Conservation (phyloP, 1,284 basidiomycete species). For the Sparassis latifolia region DNA sequence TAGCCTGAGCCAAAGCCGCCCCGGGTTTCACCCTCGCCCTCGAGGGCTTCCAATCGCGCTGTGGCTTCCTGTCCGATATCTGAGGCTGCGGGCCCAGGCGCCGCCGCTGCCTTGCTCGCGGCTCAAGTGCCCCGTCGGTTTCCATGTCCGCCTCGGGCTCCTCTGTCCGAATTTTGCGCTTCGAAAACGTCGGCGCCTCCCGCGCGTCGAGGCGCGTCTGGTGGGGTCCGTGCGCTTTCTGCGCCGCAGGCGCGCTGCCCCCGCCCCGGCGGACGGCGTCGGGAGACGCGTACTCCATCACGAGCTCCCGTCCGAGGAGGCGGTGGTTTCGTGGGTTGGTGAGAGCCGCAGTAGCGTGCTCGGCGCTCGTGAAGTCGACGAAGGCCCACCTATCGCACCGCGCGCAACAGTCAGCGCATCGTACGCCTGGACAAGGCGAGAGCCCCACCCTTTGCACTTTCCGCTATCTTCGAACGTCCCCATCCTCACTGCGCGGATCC, state of each 20-base stretch:
- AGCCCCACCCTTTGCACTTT: slow-evolving; percentile 83
- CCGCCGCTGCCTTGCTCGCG: too few species aligned
- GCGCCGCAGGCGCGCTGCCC: slow-evolving; percentile 28
- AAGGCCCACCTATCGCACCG: slow-evolving; percentile 76
- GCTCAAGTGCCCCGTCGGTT: slow-evolving; percentile 2
- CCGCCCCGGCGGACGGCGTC: slow-evolving; percentile 79
- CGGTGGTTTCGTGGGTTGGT: slow-evolving; percentile 81
- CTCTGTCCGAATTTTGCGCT: slow-evolving; percentile 10
- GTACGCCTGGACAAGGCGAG: background rate
- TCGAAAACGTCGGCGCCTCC: slow-evolving; percentile 6
- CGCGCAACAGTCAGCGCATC: slow-evolving; percentile 1
- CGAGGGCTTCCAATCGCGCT: slow-evolving; percentile 9
- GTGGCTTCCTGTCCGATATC: background rate
- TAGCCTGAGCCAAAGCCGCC: slow-evolving; percentile 85
- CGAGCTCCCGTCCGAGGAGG: slow-evolving; percentile 78
- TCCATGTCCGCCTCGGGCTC: slow-evolving; percentile 4
- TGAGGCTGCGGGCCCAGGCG: too few species aligned
- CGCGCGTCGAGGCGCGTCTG: slow-evolving; percentile 4
- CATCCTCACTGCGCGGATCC: slow-evolving; percentile 87
- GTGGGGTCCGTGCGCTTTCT: slow-evolving; percentile 8
- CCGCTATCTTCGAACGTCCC: slow-evolving; percentile 95
- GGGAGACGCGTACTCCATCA: slow-evolving; percentile 83
- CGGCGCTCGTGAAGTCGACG: slow-evolving; percentile 80
- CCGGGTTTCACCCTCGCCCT: slow-evolving; percentile 69
- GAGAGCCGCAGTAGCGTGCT: slow-evolving; percentile 79